Percentiles rank a stretch among this genome's conserved stretches.
Evolutionary conservation across 129 eudicot genomes (phyloP).

Genomic region (Heracleum sosnowskyi): DNA sequence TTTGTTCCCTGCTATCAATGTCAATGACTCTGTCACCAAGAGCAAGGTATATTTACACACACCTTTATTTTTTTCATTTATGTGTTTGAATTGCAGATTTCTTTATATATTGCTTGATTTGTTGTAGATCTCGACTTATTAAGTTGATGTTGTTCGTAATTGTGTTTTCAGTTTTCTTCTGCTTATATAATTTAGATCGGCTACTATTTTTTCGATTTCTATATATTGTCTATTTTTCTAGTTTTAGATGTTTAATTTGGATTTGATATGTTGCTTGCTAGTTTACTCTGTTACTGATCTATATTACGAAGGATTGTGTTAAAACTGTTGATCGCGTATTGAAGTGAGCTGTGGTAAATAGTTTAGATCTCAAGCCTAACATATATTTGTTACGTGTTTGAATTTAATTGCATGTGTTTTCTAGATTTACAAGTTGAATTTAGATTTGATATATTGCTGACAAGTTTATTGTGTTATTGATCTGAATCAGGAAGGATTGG

Average conservation of each 20-base stretch:
- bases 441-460: not conserved
- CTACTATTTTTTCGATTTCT: not conserved
- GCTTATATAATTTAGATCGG: not conserved
- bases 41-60: constrained; percentile 10
- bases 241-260: not conserved
- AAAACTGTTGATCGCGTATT: no score
- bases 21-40: constrained; percentile 20
- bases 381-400: not conserved
- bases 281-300: not conserved
- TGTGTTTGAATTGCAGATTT: no score
- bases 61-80: not conserved
- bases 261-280: not conserved
- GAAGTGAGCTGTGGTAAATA: not conserved
- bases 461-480: not conserved
- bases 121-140: not conserved
- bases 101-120: not conserved
- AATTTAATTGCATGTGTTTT: not conserved
- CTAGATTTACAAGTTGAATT: not conserved
- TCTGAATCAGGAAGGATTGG: not conserved
- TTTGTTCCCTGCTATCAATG: constrained; percentile 22
- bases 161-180: not conserved
- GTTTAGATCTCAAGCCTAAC: not conserved
- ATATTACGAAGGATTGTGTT: not conserved
- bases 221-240: not conserved
- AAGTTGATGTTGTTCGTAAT: not conserved